Base-by-base conservation (phyloP, 495 filamentous ascomycete species). In the Hypoxylon fuscum region DNA sequence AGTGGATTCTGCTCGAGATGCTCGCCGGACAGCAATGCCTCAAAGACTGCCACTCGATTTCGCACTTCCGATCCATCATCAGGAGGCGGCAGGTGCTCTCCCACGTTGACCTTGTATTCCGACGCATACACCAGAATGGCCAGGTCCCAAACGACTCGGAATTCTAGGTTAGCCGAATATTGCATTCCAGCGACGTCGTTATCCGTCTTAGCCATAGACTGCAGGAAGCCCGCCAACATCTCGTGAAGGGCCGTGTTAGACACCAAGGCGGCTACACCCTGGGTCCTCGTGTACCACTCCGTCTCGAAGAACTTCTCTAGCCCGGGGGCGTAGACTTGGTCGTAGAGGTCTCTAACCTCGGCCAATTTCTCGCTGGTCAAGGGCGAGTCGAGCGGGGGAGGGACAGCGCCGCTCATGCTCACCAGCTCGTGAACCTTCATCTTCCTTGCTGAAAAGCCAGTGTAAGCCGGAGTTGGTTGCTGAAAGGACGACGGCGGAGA, bases 301-400 rank as follows among this genome's bases (percentile, higher is more conserved):
- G 91, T 89, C 64, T 97, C 93, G 51, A 97, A 83, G 57, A 96
- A 88, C 51, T 84, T 85, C 65, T 91, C 85, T 31, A 97, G 85
- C 20, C 89, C 91, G 1, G 85, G 83, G 14, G 85, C 85, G 70
- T 95, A 97, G 46, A 90, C 86, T 41, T 87, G 87, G 54, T 84
- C 78, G 74, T 90, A 96, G 9, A 95, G 79, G 55, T 85, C 84
- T 54, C 85, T 84, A 51, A 93, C 86, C 72, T 96, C 88, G 57
- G 89, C 85, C 27, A 88, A 69, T 21, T 77, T 76, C 1, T 80
- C 78, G 22, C 81, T 72, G 31, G 87, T 78, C 11, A 82, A 75
- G 40, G 83, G 80, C 42, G 85, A 79, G 64, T 85, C 82, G 37
- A 85, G 76, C 25, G 84, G 75, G 0, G 85, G 84, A 54, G 89